These are phyloP conservation scores for Trypanosoma scelopori DNA, from an alignment of 208 protist species.

Conservation along the genomic window DNA sequence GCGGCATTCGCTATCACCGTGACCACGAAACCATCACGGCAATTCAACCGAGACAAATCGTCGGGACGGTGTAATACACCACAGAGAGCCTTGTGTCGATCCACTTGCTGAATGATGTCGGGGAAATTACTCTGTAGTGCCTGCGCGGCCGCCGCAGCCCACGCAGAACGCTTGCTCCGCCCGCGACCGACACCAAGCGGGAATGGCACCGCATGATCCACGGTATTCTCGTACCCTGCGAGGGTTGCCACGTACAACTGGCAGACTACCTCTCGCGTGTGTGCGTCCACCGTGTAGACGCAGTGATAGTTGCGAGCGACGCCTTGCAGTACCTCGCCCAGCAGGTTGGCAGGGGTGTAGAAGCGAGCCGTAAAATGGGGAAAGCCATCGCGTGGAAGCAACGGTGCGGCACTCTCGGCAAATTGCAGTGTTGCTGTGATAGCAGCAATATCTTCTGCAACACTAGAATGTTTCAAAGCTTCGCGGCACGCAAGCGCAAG, in stretches of 20 bases:
- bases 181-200: conserved; percentile 55
- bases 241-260: conserved; percentile 18
- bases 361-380: conserved; percentile 46
- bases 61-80: conserved; percentile 28
- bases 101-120: conserved; percentile 38
- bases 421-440: not conserved
- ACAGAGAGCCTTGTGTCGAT: conserved; percentile 32
- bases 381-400: conserved; percentile 44
- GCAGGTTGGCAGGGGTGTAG: conserved; percentile 53
- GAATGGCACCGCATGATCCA: conserved; percentile 14
- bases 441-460: not conserved
- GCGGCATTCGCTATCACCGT: not conserved
- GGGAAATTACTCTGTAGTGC: conserved; percentile 61
- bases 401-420: conserved; percentile 21
- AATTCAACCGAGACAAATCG: conserved; percentile 14
- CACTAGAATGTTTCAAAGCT: conserved; percentile 1
- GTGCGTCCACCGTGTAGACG: conserved; percentile 34
- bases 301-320: conserved; percentile 53
- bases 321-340: conserved; percentile 65
- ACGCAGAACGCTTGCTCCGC: conserved; percentile 44
- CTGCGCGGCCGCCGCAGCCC: conserved; percentile 51
- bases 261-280: conserved; percentile 24
- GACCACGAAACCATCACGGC: conserved; percentile 13
- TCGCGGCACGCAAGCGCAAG: conserved; percentile 10
- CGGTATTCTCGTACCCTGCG: conserved; percentile 21